A percentile compares a stretch with the other conserved stretches of the same genome.
Evolutionary conservation across 495 filamentous ascomycete genomes (phyloP).

Genomic region (Saxophila tyrrhenica): DNA sequence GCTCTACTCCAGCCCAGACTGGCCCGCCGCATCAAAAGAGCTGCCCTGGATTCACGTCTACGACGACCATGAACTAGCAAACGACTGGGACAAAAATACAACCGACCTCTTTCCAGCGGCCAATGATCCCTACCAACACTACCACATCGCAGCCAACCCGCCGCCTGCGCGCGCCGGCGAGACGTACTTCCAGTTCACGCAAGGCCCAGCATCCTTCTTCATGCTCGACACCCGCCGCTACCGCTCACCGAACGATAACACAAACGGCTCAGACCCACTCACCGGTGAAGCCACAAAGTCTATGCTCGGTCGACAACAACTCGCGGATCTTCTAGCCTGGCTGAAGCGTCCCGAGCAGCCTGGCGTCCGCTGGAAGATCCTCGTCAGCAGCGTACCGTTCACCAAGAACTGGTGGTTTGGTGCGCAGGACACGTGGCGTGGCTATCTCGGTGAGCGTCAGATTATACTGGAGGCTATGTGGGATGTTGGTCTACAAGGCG

Average conservation of each 20-base stretch:
- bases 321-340: slow-evolving; percentile 66
- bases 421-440: slow-evolving; percentile 80
- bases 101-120: slow-evolving; percentile 63
- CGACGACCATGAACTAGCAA: slow-evolving; percentile 92
- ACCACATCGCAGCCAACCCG: slow-evolving; percentile 76
- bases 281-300: slow-evolving; percentile 52
- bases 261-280: slow-evolving; percentile 27
- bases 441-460: slow-evolving; percentile 68
- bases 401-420: slow-evolving; percentile 93
- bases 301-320: slow-evolving; percentile 75
- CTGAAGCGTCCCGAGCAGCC: slow-evolving; percentile 54
- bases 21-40: slow-evolving; percentile 53
- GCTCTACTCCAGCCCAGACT: slow-evolving; percentile 86
- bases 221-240: slow-evolving; percentile 87
- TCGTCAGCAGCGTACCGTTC: slow-evolving; percentile 80
- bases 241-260: slow-evolving; percentile 48
- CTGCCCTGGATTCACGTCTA: slow-evolving; percentile 93
- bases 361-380: slow-evolving; percentile 85
- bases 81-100: slow-evolving; percentile 72
- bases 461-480: slow-evolving; percentile 83
- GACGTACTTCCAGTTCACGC: slow-evolving; percentile 76
- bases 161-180: slow-evolving; percentile 47
- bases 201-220: slow-evolving; percentile 89
- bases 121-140: slow-evolving; percentile 75
- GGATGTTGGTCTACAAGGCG: slow-evolving; percentile 55